Base-by-base conservation (phyloP, 148 eudicot genomes). In the Beta vulgaris region DNA sequence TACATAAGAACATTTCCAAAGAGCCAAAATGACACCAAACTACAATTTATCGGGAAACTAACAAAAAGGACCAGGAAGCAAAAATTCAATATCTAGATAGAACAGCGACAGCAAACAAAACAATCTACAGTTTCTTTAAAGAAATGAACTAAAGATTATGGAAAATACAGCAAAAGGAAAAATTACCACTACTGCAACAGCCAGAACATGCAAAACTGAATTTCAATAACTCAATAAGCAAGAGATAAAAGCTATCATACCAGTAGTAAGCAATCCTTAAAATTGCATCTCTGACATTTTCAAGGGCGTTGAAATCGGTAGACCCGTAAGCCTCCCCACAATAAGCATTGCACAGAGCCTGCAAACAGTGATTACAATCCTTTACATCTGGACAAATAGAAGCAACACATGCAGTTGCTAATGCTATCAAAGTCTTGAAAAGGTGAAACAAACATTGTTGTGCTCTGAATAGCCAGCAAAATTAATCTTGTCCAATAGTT, bases 241-340 rank as follows among this genome's bases (percentile, higher is more conserved):
- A 62, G 14, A n/a, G 15, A 58, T 57, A 63, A 19, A 34, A 63
- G 43, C 3, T 26, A 8, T 23, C 53, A 66, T 86, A 95, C 98
- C 98, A 94, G 88, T 92, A 95, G 79, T 92, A 95, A 26, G 93
- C 82, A 92, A 95, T 87, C 86, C 91, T 95, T 62, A 90, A 73
- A 71, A 95, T 95, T 84, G 96, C 91, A 72, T 88, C 92, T 78
- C 93, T 89, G 71, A 89, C 93, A 73, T 80, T 90, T 84, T 92
- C 92, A 51, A 95, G 92, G 75, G 85, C 83, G 70, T 63, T 77
- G 70, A 85, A 85, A 73, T 95, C 98, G 57, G 90, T 85, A 61
- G 98, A 86, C 55, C 96, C 93, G 76, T 87, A 89, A 43, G 86
- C 80, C 76, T 92, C 97, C 62, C 98, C 91, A 72, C 98, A 86